A percentile compares a stretch with the other conserved stretches of the same genome.
phyloP scores from a whole-genome alignment of 2,329 filamentous ascomycete genomes.

The Cytospora chrysosperma region DNA sequence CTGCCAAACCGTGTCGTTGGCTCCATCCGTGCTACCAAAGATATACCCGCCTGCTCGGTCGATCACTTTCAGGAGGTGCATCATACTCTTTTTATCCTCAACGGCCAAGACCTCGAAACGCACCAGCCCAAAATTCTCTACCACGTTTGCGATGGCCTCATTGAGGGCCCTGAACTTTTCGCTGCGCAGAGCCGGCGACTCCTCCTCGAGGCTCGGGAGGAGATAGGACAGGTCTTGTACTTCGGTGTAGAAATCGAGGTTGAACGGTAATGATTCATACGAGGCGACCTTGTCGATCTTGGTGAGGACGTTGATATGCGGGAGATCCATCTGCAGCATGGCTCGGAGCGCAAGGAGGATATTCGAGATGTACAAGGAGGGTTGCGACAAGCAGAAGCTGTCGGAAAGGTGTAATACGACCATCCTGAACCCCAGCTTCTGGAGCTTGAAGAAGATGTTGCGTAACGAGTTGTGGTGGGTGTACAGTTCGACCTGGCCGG shows the following conservation, averaged over 20 bases:
- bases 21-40: slow-evolving; percentile 85
- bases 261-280: slow-evolving; percentile 87
- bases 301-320: slow-evolving; percentile 91
- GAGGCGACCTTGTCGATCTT: slow-evolving; percentile 93
- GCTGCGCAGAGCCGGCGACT: slow-evolving; percentile 67
- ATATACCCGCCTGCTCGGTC: slow-evolving; percentile 92
- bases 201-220: slow-evolving; percentile 74
- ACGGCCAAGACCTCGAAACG: slow-evolving; percentile 92
- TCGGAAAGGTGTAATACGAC: slow-evolving; percentile 93
- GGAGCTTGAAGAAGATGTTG: slow-evolving; percentile 86
- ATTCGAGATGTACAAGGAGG: slow-evolving; percentile 92
- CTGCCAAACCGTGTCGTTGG: slow-evolving; percentile 97
- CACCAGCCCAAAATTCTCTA: slow-evolving; percentile 87
- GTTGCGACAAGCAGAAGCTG: slow-evolving; percentile 88
- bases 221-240: slow-evolving; percentile 90
- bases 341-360: slow-evolving; percentile 88
- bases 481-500: slow-evolving; percentile 94
- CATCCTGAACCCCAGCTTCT: slow-evolving; percentile 88
- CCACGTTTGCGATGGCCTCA: slow-evolving; percentile 78
- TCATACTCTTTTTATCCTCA: slow-evolving; percentile 97
- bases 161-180: slow-evolving; percentile 84
- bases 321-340: slow-evolving; percentile 98
- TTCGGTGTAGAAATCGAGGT: slow-evolving; percentile 95
- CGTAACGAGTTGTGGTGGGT: slow-evolving; percentile 91
- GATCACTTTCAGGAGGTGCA: slow-evolving; percentile 82